Percentiles rank a stretch among this genome's conserved stretches.
These are phyloP conservation scores for Limnomonas spitsbergensis DNA, from an alignment of 139 green algal genomes.

Conservation along the genomic window DNA sequence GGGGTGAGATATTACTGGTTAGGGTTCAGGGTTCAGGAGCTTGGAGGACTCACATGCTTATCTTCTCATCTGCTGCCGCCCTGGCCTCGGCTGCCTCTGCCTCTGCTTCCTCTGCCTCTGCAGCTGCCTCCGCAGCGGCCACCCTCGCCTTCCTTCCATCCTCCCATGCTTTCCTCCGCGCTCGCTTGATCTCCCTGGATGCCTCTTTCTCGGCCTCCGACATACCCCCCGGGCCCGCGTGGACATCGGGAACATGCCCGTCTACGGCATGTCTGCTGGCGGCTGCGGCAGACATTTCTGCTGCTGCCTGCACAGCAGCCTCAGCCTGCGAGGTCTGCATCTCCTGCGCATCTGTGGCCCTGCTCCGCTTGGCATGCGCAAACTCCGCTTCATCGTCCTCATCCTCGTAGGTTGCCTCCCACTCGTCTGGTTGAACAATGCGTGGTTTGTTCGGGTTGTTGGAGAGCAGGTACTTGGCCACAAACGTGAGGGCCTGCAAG, in stretches of 20 bases:
- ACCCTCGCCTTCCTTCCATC: neutral
- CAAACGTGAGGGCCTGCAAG: slow-evolving; percentile 66
- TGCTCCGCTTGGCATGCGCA: slow-evolving; percentile 6
- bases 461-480: slow-evolving; percentile 71
- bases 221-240: too few relatives aligned
- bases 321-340: neutral
- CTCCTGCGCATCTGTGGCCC: neutral
- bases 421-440: slow-evolving; percentile 36
- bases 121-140: slow-evolving; percentile 13
- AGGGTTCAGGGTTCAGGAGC: too few relatives aligned
- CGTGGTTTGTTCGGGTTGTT: slow-evolving; percentile 83
- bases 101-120: neutral
- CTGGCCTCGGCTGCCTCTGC: neutral
- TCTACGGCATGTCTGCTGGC: too few relatives aligned
- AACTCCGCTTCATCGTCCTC: slow-evolving; percentile 55
- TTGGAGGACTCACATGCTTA: too few relatives aligned
- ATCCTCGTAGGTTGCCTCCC: slow-evolving; percentile 45
- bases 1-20: too few relatives aligned
- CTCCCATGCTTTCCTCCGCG: neutral
- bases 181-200: neutral
- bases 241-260: too few relatives aligned
- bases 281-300: neutral
- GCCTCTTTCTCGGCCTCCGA: neutral
- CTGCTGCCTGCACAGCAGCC: neutral
- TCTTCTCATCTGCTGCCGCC: neutral